Evolutionary conservation across 1,284 basidiomycete species (phyloP).

Genomic region (Ganoderma multipileum): DNA sequence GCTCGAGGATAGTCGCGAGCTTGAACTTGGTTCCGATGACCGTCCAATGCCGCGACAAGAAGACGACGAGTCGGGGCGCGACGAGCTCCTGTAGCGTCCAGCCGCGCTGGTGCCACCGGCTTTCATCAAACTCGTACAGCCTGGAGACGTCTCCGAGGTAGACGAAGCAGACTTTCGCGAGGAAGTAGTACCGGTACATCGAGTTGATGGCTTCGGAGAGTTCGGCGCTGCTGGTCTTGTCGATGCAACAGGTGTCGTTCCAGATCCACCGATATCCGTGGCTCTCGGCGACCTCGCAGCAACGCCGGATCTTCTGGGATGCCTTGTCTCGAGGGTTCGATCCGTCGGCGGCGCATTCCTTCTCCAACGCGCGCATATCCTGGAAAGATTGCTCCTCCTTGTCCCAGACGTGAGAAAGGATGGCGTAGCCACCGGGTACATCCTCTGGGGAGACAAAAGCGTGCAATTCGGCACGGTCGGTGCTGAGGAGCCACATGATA

Average conservation of each 20-base stretch:
- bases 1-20: neutral
- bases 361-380: neutral
- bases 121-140: neutral
- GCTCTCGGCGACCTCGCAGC: neutral
- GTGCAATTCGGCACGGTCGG: neutral
- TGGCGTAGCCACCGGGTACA: neutral
- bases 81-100: neutral
- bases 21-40: neutral
- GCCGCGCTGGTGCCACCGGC: neutral
- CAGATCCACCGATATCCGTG: neutral
- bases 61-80: neutral
- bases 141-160: neutral
- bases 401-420: conserved; percentile 5
- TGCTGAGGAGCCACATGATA: neutral
- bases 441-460: neutral
- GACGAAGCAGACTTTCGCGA: neutral
- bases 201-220: neutral
- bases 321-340: neutral
- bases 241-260: neutral
- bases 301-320: neutral
- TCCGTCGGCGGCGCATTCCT: neutral
- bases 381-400: conserved; percentile 1
- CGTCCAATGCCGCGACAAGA: neutral
- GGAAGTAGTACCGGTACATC: neutral
- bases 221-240: neutral